Percentiles rank a stretch among this genome's conserved stretches.
These are phyloP conservation scores for Nicotiana sylvestris DNA, from an alignment of 257 asterid genomes.

Conservation along the genomic window DNA sequence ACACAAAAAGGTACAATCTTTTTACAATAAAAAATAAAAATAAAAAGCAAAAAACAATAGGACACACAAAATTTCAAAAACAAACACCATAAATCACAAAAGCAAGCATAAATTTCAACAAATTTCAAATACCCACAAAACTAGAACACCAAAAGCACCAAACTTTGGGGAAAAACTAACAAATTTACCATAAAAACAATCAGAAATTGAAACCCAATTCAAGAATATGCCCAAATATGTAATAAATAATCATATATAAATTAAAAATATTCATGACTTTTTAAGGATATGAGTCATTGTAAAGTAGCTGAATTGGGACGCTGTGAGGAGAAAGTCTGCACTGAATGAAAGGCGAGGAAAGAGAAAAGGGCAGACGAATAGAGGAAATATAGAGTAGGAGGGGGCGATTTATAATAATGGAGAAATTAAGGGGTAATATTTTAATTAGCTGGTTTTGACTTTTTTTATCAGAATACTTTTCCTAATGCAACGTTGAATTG, in stretches of 20 bases:
- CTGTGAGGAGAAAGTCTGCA: conserved; percentile 17
- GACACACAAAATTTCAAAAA: background rate
- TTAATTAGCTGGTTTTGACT: background rate
- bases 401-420: background rate
- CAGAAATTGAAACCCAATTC: background rate
- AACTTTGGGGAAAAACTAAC: background rate
- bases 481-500: background rate
- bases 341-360: background rate
- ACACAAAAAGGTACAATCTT: background rate
- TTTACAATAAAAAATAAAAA: background rate
- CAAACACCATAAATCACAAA: background rate
- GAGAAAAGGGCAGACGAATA: background rate
- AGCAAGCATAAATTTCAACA: background rate
- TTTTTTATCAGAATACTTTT: background rate
- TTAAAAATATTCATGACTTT: background rate
- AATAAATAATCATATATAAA: background rate
- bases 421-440: background rate
- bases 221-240: background rate
- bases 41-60: no score
- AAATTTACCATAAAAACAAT: background rate
- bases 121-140: background rate
- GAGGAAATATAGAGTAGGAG: background rate
- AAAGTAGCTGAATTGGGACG: conserved; percentile 14
- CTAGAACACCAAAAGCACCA: background rate
- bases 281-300: conserved; percentile 61